These are phyloP conservation scores for Eucalyptus rudis DNA, from an alignment of 345 rosid genomes.

Conservation along the genomic window DNA sequence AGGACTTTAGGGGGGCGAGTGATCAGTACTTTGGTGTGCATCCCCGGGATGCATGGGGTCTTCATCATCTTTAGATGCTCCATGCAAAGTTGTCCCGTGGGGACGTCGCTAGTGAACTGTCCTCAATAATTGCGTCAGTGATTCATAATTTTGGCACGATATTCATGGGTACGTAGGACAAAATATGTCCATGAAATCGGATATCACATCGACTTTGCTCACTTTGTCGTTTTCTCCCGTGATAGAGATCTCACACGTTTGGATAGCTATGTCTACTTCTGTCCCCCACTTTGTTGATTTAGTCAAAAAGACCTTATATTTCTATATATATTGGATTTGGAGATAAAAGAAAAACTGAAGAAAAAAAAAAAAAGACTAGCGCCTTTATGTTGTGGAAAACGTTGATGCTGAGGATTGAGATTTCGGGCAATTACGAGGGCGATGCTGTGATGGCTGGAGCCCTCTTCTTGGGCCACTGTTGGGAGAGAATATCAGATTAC, in stretches of 20 bases:
- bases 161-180: neutral
- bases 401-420: neutral
- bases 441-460: neutral
- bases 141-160: fast-evolving
- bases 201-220: neutral
- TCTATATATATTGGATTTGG: neutral
- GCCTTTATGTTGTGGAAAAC: neutral
- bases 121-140: neutral
- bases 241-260: no score
- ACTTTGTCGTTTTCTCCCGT: no score
- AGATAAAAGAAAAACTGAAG: neutral
- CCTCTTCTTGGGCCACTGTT: neutral
- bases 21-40: fast-evolving
- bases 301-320: neutral
- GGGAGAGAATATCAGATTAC: neutral
- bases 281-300: neutral
- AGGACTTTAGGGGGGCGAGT: neutral
- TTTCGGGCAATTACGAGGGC: neutral
- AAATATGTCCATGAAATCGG: neutral
- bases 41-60: neutral
- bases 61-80: neutral
- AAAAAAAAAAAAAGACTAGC: no score
- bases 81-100: neutral
- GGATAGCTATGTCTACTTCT: neutral
- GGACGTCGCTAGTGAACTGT: neutral